Percentiles rank a stretch among this genome's conserved stretches.
Evolutionary conservation across 306 rosid species (phyloP).

Genomic region (Albizia julibrissin): DNA sequence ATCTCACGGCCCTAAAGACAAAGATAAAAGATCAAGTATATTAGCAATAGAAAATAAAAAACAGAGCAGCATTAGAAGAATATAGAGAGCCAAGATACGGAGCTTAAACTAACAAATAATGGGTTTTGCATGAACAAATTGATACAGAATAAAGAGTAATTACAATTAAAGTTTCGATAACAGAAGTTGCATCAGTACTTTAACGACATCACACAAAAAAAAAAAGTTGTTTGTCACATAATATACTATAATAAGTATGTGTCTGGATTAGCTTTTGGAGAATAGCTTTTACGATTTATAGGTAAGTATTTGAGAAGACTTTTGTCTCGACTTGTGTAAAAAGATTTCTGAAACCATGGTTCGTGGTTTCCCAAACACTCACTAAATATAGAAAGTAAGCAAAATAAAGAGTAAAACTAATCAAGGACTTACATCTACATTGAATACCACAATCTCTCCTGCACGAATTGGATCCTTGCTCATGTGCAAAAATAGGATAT

Average conservation of each 20-base stretch:
- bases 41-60: not conserved
- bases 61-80: not conserved
- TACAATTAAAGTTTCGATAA: not conserved
- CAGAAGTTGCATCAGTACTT: not conserved
- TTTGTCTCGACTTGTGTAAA: too few relatives aligned
- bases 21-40: not conserved
- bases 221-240: not conserved
- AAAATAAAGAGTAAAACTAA: not conserved
- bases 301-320: too few relatives aligned
- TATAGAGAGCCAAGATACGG: not conserved
- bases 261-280: too few relatives aligned
- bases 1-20: constrained; percentile 69
- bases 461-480: constrained; percentile 91
- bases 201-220: not conserved
- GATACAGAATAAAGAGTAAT: not conserved
- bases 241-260: constrained; percentile 9
- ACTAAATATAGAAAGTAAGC: not conserved
- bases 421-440: constrained; percentile 71
- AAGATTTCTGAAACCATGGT: too few relatives aligned
- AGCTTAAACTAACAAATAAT: not conserved
- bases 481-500: constrained; percentile 92
- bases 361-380: too few relatives aligned
- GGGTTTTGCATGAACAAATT: not conserved
- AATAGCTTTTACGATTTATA: too few relatives aligned
- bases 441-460: constrained; percentile 95